Evolutionary conservation across 768 basidiomycete genomes (phyloP).

Genomic region (Dioszegia aurantiaca): DNA sequence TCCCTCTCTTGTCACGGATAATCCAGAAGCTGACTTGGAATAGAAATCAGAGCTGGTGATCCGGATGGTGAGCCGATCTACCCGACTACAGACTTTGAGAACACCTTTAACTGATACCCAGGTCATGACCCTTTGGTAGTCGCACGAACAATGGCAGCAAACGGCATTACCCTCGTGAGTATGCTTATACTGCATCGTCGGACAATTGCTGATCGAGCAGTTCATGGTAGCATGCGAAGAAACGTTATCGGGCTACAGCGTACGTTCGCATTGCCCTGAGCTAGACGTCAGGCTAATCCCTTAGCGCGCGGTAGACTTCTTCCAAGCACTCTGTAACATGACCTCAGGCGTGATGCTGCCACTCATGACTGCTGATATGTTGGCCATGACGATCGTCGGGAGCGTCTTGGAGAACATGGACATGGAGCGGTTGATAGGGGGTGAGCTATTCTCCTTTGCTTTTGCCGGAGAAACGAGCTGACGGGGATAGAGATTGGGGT

Average conservation of each 20-base stretch:
- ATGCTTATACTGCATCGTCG: not conserved
- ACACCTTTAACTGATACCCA: slow-evolving; percentile 9
- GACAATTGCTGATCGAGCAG: slow-evolving; percentile 54
- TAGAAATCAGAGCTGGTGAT: slow-evolving; percentile 89
- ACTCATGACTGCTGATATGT: slow-evolving; percentile 86
- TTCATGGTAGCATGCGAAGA: slow-evolving; percentile 99
- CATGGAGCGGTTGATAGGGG: slow-evolving; percentile 88
- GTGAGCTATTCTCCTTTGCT: slow-evolving; percentile 21
- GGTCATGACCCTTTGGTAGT: slow-evolving; percentile 81
- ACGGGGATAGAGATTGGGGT: slow-evolving; percentile 70
- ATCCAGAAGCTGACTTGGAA: not conserved
- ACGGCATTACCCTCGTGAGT: slow-evolving; percentile 83
- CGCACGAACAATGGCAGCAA: slow-evolving; percentile 81
- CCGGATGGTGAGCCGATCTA: slow-evolving; percentile 63
- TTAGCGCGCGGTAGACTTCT: slow-evolving; percentile 65
- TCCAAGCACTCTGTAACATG: slow-evolving; percentile 84
- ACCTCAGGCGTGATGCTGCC: slow-evolving; percentile 96
- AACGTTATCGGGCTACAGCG: slow-evolving; percentile 48
- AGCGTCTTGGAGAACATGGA: slow-evolving; percentile 96
- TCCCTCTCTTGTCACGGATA: not conserved
- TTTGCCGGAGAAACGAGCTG: not conserved
- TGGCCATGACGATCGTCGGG: slow-evolving; percentile 89
- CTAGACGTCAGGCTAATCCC: not conserved
- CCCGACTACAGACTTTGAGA: not conserved
- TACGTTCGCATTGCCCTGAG: no score